Evolutionary conservation across 2,329 filamentous ascomycete species (phyloP).

Genomic region (Fusarium sp.): DNA sequence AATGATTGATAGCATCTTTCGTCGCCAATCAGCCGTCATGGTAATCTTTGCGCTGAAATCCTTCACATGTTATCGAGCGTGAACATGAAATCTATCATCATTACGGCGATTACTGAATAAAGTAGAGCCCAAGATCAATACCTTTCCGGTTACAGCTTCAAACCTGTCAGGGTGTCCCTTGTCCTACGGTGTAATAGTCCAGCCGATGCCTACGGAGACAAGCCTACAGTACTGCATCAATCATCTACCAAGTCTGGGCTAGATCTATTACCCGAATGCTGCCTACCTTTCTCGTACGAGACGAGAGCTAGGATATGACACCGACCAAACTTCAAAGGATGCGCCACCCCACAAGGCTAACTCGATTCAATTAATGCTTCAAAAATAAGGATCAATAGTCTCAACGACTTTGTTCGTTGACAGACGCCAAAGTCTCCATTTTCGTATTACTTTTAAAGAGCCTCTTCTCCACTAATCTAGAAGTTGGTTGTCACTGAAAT

Average conservation of each 20-base stretch:
- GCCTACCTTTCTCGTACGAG: conserved; percentile 3
- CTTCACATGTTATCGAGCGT: neutral
- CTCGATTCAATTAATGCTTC: conserved; percentile 13
- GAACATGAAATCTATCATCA: neutral
- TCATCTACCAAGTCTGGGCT: neutral
- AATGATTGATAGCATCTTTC: no score
- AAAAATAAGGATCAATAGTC: conserved; percentile 12
- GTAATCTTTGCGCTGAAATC: no score
- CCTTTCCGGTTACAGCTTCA: neutral
- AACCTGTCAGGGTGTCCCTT: neutral
- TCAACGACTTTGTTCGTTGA: conserved; percentile 1
- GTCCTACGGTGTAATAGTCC: neutral
- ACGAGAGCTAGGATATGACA: conserved; percentile 13
- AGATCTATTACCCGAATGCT: neutral
- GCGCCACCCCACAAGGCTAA: conserved; percentile 15
- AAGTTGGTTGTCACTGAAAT: neutral
- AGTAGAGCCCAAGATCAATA: neutral
- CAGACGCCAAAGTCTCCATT: conserved; percentile 4
- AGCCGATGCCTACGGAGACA: neutral
- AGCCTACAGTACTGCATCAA: neutral
- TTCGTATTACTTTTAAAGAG: conserved; percentile 1
- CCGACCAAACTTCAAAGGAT: neutral
- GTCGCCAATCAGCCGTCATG: no score
- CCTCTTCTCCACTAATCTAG: neutral
- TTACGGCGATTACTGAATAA: neutral